Evolutionary conservation across 2,329 filamentous ascomycete genomes (phyloP), one percentile per base, ranked within the genome.

Genomic region (Paracorniculantispora psalliotae): DNA sequence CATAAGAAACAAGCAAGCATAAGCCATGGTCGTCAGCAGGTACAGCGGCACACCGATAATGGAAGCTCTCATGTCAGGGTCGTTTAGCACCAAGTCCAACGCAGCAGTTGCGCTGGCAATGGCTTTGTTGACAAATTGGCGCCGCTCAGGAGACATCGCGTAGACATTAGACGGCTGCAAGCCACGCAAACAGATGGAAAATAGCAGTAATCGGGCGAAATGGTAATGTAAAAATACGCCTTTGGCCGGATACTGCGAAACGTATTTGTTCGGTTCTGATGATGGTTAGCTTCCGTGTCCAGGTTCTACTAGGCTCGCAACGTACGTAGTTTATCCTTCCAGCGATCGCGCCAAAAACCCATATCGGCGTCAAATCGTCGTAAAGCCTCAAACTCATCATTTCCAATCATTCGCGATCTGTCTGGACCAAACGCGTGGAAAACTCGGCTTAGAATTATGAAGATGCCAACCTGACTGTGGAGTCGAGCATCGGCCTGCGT

Each of bases 371-470:
- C 67, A 30, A 66, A 70, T 1, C 64, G 63, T 8, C 66, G 60
- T 3, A 71, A 47, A 0, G 64, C 59, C 19, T 72, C 73, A 60
- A 76, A 77, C 49, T 69, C 66, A 37, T 71, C 66, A 35, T 67
- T 64, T 41, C 62, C 57, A 68, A 70, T 63, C 67, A 70, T 59
- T 58, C 67, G 63, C 76, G 79, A 13, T 1, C 75, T 75, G 60
- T 86, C 83, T 1, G 79, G 78, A 0, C 83, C 83, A 66, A 86
- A 87, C 0, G 79, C 81, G 64, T 77, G 77, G 67, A 78, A 85
- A 46, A 78, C 81, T 65, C 77, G 77, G n/a, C 79, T 84, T 62
- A 87, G 74, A 55, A 86, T 85, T 59, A 81, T 79, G 59, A 87
- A 82, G 17, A 86, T 68, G 5, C 79, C 79, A 30, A 87, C 82